A percentile compares a stretch with the other conserved stretches of the same genome.
These are phyloP conservation scores for Orbilia brochopaga DNA, from an alignment of 2,329 filamentous ascomycete genomes.

Conservation along the genomic window DNA sequence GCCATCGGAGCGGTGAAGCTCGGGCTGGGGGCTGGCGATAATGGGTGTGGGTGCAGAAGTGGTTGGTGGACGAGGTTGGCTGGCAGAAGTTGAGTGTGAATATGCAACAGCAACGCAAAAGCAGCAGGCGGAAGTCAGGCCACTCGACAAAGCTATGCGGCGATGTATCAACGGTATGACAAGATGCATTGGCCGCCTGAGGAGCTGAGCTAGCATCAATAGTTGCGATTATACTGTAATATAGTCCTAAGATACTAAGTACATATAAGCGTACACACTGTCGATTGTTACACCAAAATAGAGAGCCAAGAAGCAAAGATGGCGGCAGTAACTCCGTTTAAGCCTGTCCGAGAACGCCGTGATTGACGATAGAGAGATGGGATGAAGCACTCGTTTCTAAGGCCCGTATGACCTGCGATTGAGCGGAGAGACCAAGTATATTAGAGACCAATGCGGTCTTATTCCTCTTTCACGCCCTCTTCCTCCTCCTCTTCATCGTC, in stretches of 20 bases:
- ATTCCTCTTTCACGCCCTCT: constrained; percentile 29
- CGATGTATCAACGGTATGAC: neutral
- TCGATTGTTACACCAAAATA: too few species aligned
- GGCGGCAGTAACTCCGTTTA: too few species aligned
- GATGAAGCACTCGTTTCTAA: neutral
- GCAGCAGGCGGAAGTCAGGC: neutral
- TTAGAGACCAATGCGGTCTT: neutral
- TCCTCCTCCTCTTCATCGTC: constrained; percentile 39
- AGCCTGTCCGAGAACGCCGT: too few species aligned
- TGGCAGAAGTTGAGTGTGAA: constrained; percentile 16
- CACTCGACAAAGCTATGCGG: neutral
- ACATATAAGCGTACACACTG: too few species aligned
- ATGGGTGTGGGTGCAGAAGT: neutral
- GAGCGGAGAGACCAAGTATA: neutral
- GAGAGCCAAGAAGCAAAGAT: too few species aligned
- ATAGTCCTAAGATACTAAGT: too few species aligned
- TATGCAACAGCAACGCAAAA: constrained; percentile 45
- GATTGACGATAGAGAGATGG: too few species aligned
- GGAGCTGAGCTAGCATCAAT: too few species aligned
- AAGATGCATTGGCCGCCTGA: neutral
- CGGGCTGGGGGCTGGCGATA: neutral
- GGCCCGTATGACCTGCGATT: neutral
- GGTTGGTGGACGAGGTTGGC: constrained; percentile 5
- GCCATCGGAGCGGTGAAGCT: constrained; percentile 24
- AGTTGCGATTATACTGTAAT: too few species aligned